Base-by-base conservation (phyloP, 371 early-diverging fungal genomes). In the Blakeslea trispora region DNA sequence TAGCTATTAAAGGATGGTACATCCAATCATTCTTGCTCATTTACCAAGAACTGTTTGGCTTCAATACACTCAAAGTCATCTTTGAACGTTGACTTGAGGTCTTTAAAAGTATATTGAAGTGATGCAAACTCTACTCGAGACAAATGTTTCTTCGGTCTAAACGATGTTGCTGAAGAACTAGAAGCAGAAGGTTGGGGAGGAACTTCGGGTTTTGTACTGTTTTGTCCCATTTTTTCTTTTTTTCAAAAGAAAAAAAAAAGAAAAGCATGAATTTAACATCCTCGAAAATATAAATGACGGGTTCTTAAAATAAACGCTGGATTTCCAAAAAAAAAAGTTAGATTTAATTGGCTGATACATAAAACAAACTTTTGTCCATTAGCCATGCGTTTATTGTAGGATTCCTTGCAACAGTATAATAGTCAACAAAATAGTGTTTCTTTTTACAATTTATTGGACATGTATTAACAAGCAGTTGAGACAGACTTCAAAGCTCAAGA, bases 31-130 rank as follows among this genome's bases (percentile, higher is more conserved):
- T 10, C 5, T 37, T 37, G 37, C 11, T 19, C 31, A 23, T 31
- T 63, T 61, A 79, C 80, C 68, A 77, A 44, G 43, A 81, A 81
- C 14, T 58, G 44, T 52, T 77, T 73, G 34, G 63, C 57, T 50
- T 79, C 73, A 49, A 81, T 75, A 42, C 68, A 69, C 24, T 69
- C 70, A 48, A 72, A 65, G n/a, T 57, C 54, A 41, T 78, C 72
- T 22, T 64, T 49, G 48, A 68, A 61, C 4, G 50, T 46, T 0
- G 71, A 64, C 44, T 69, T 71, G 17, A 80, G 34, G 10, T 71
- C 64, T 18, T 68, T 59, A 54, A 76, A 79, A 2, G 62, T 53
- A 24, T 58, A 56, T 22, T 65, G 57, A 9, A 76, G 32, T 8
- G 76, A 73, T 22, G 61, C 64, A 15, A 70, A 58, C 37, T 77